Evolutionary conservation across 1,284 basidiomycete genomes (phyloP), one percentile per base, ranked within the genome.

Genomic region (Trametes hirsuta): DNA sequence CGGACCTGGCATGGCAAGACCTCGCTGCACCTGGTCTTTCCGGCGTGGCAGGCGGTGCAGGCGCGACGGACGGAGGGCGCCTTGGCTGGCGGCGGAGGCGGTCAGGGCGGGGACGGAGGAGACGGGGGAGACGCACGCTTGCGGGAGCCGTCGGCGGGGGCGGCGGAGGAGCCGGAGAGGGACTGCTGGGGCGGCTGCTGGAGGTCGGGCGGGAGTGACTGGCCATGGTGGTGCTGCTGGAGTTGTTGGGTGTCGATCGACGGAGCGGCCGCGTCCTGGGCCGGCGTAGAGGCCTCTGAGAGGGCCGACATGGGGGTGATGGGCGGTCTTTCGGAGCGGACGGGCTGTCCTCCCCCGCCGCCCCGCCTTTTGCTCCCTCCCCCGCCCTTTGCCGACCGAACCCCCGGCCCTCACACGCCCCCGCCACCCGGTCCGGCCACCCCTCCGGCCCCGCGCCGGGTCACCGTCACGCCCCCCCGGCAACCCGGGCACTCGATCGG

Each of bases 1-100:
- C 77, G 25, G 63, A 88, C 88, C 83, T 91, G 89, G 74, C 88
- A 91, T 5, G 89, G 89, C 24, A 91, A 79, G 39, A 84, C 83
- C 74, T 91, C 89, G 67, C 87, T 90, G 68, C 89, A 91, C 66
- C 90, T 78, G 10, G 89, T 91, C 75, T 91, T 91, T 53, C 90
- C 89, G 53, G 87, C 77, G 74, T 91, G 90, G 75, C 89, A 91
- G n/a, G 89, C 86, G 47, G 84, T 82, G 65, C 88, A 91, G 0
- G 88, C 88, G 65, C 89, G 81, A 65, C 88, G 84, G 52, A 91
- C 88, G 44, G 88, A 90, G 46, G 88, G 88, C 47, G 85, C 87
- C 75, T 90, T 90, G 62, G 87, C 88, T 90, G 69, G 61, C 56
- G 46, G 65, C 48, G 65, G 53, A 66, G 51, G 60, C 61, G 59